Evolutionary conservation across 495 filamentous ascomycete species (phyloP).

Genomic region (Penicillium daleae): DNA sequence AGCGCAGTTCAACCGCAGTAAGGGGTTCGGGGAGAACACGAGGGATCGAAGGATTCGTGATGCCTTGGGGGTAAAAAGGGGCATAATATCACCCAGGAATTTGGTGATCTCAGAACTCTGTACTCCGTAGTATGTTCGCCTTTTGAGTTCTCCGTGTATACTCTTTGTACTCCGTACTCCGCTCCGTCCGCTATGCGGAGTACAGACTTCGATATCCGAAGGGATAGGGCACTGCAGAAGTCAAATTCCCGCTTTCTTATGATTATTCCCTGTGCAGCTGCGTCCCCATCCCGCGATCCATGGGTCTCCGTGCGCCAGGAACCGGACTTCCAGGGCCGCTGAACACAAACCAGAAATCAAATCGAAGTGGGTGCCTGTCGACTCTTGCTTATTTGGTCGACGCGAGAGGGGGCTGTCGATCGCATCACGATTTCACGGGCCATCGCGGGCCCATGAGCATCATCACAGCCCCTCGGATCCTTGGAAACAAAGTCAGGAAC

Average conservation of each 20-base stretch:
- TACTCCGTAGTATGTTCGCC: too few relatives aligned
- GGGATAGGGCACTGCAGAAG: neutral
- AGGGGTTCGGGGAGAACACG: conserved; percentile 11
- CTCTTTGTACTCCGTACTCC: neutral
- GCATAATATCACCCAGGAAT: too few relatives aligned
- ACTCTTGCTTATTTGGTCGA: conserved; percentile 31
- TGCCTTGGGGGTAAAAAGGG: neutral
- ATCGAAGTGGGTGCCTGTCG: conserved; percentile 34
- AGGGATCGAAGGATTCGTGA: conserved; percentile 1
- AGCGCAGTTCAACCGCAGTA: conserved; percentile 11
- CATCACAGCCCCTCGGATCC: neutral
- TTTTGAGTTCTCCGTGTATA: too few relatives aligned
- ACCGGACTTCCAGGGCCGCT: conserved; percentile 7
- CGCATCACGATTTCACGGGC: neutral
- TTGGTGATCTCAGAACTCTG: too few relatives aligned
- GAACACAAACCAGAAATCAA: conserved; percentile 6
- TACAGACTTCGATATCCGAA: neutral
- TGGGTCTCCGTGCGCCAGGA: conserved; percentile 20
- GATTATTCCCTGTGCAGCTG: neutral
- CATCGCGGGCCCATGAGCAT: conserved; percentile 1
- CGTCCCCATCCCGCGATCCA: neutral
- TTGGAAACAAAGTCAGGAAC: conserved; percentile 6
- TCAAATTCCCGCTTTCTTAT: neutral
- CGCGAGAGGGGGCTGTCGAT: conserved; percentile 6
- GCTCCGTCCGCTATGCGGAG: neutral